phyloP scores from a whole-genome alignment of 768 basidiomycete genomes.

The Gloeophyllum trabeum region DNA sequence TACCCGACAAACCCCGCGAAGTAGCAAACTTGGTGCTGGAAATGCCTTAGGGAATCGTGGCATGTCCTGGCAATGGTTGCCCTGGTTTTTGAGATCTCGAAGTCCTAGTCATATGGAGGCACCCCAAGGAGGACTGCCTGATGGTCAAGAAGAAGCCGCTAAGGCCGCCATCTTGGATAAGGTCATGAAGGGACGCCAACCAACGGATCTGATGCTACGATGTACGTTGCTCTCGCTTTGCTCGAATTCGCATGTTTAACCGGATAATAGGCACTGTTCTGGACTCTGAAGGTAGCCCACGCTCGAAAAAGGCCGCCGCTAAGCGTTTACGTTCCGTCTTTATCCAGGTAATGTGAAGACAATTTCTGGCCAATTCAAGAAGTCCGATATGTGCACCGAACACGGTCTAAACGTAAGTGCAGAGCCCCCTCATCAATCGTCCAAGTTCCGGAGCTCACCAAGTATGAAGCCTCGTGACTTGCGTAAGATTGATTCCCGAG shows the following conservation, averaged over 20 bases:
- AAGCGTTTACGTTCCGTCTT: conserved; percentile 13
- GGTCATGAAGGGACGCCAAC: conserved; percentile 79
- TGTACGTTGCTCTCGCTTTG: conserved; percentile 43
- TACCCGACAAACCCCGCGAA: too few species aligned
- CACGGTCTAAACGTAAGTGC: conserved; percentile 79
- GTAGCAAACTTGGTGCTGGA: too few species aligned
- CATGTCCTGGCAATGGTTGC: too few species aligned
- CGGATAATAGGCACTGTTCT: conserved; percentile 63
- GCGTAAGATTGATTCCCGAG: conserved; percentile 89
- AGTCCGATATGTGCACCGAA: conserved; percentile 78
- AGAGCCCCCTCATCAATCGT: conserved; percentile 4
- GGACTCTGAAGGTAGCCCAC: conserved; percentile 58
- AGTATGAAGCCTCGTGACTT: conserved; percentile 76
- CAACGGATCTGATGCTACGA: conserved; percentile 82
- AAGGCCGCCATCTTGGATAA: conserved; percentile 72
- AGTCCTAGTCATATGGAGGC: too few species aligned
- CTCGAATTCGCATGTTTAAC: conserved; percentile 9
- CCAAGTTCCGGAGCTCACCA: conserved; percentile 9
- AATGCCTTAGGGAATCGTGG: too few species aligned
- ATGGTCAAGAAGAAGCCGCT: conserved; percentile 51
- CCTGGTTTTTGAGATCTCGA: too few species aligned
- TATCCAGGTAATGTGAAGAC: conserved; percentile 70
- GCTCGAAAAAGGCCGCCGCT: too few species aligned
- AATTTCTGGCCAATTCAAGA: conserved; percentile 84
- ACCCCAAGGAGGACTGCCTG: not conserved